Percentiles rank a stretch among this genome's conserved stretches.
Evolutionary conservation across 2,329 filamentous ascomycete species (phyloP).

Genomic region (Simplicillium aogashimaense): DNA sequence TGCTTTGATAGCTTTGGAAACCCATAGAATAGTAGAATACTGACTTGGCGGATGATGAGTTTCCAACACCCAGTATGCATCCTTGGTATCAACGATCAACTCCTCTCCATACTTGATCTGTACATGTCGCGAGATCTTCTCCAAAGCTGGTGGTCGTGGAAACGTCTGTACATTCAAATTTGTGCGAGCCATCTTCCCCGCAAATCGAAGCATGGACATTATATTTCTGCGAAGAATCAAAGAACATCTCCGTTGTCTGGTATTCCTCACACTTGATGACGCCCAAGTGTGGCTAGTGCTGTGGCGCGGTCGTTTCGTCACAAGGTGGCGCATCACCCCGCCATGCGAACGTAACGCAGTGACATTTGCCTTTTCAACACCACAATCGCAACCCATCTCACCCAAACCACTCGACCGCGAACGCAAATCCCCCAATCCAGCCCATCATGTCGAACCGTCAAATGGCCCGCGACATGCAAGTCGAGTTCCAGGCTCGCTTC

Average conservation of each 20-base stretch:
- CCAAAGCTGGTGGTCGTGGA: slow-evolving; percentile 47
- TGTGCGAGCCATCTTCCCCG: neutral
- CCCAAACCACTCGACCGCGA: neutral
- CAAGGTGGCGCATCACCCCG: neutral
- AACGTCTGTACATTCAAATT: slow-evolving; percentile 44
- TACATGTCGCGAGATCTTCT: slow-evolving; percentile 42
- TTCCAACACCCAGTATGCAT: slow-evolving; percentile 53
- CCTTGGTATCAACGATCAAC: slow-evolving; percentile 46
- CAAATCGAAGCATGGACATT: too few relatives aligned
- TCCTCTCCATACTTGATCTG: slow-evolving; percentile 45
- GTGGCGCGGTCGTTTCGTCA: neutral
- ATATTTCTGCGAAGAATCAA: too few relatives aligned
- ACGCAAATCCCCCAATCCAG: neutral
- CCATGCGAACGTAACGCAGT: too few relatives aligned
- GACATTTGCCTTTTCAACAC: neutral
- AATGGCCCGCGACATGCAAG: slow-evolving; percentile 49
- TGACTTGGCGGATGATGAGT: slow-evolving; percentile 52
- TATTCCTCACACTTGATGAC: too few relatives aligned
- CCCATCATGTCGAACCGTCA: slow-evolving; percentile 48
- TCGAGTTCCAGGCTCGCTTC: slow-evolving; percentile 54
- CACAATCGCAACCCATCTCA: neutral
- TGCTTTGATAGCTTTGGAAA: neutral
- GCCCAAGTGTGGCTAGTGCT: too few relatives aligned
- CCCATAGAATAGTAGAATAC: slow-evolving; percentile 14
- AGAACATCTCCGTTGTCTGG: too few relatives aligned